Evolutionary conservation across 352 stramenopile species (phyloP), one percentile per base, ranked within the genome.

Genomic region (Phytophthora cryptogea): DNA sequence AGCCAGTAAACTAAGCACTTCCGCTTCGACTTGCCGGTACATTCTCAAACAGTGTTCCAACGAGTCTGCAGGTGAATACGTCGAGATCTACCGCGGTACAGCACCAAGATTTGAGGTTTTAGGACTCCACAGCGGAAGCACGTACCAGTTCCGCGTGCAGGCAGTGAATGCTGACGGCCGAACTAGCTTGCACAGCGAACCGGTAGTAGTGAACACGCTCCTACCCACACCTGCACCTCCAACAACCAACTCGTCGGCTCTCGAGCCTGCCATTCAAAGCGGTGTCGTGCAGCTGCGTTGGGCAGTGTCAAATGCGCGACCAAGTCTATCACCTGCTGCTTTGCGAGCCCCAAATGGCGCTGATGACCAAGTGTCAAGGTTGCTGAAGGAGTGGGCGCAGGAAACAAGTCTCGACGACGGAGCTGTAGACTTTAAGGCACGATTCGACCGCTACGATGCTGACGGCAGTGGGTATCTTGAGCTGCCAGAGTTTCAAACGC

Each of bases 141-240:
- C 85, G n/a, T 96, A 96, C 71, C 86, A 95, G 55, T 97, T 96
- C 42, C 83, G 89, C 6, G 86, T 97, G 10, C 84, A 95, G 55
- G 80, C 86, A 11, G 51, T 92, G 33, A 96, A 95, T 54, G 79
- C 83, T 20, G 87, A 95, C 16, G 82, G 83, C 23, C 54, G 80
- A 23, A 57, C 58, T 9, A 94, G 87, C 59, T 71, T 88, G 8
- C 75, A 92, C 52, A 94, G 88, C 42, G 74, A 85, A 14, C 50
- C 85, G 0, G 72, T 89, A 0, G 71, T 97, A 3, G 81, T 96
- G 16, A 94, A 96, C 66, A 97, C 91, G 10, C 64, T 95, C 0
- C 59, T 96, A 5, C 76, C 89, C 30, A 94, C 88, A 1, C 89
- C 90, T 4, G 37, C 63, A 5, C 40, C 82, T 1, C 88, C 86